Conservation (phyloP, 108 stramenopile genomes). For the Nitzschia sp. region DNA sequence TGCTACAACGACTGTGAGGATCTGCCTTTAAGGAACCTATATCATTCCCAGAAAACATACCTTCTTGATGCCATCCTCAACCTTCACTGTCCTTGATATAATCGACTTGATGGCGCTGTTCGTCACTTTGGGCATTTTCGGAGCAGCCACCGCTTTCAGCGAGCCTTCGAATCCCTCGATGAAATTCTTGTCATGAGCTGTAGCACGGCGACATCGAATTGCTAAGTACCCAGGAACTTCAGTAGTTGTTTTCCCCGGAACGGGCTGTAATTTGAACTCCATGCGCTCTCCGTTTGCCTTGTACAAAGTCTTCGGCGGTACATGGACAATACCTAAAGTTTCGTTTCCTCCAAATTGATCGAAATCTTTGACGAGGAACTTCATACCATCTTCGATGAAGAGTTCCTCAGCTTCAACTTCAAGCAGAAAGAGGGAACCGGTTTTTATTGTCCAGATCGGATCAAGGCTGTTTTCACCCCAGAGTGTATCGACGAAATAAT, state of each 20-base stretch:
- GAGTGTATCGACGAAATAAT: not conserved
- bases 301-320: conserved; percentile 53
- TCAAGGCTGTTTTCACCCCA: conserved; percentile 34
- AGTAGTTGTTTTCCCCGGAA: not conserved
- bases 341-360: conserved; percentile 56
- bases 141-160: conserved; percentile 22
- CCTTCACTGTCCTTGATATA: conserved; percentile 39
- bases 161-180: conserved; percentile 48
- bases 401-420: conserved; percentile 49
- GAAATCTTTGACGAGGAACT: conserved; percentile 70
- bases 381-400: conserved; percentile 65
- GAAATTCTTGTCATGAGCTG: conserved; percentile 66
- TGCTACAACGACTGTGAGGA: conserved; percentile 9
- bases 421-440: conserved; percentile 65
- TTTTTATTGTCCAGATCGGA: conserved; percentile 78
- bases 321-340: conserved; percentile 51
- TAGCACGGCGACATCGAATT: conserved; percentile 69
- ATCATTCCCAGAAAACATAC: conserved; percentile 5
- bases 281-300: conserved; percentile 60
- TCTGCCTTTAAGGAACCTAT: not conserved
- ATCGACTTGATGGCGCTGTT: conserved; percentile 40
- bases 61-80: conserved; percentile 22
- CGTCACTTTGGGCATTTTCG: conserved; percentile 15
- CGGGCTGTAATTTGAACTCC: conserved; percentile 39
- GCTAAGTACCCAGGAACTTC: conserved; percentile 50